Percentiles rank a stretch among this genome's conserved stretches.
phyloP scores from a whole-genome alignment of 495 filamentous ascomycete genomes.

The Neohortaea acidophila region DNA sequence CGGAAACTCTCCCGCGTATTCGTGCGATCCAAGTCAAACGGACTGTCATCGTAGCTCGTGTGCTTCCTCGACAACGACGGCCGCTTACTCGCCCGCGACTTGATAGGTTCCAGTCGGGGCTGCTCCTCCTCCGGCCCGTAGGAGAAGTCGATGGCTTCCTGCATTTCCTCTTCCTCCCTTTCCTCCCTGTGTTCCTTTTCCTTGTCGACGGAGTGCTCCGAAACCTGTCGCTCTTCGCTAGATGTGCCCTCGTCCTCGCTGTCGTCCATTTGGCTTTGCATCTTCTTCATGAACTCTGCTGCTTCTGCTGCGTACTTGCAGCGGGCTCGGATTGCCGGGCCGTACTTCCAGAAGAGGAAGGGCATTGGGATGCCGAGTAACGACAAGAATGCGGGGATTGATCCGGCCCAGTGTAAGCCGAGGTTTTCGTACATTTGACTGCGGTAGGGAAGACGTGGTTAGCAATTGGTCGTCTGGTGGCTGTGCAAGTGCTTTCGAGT shows the following conservation, averaged over 20 bases:
- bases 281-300: constrained; percentile 33
- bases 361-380: constrained; percentile 65
- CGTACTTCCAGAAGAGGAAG: constrained; percentile 68
- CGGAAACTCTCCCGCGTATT: constrained; percentile 27
- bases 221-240: constrained; percentile 1
- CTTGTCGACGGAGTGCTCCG: constrained; percentile 9
- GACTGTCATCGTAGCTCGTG: constrained; percentile 22
- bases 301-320: constrained; percentile 67
- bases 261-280: constrained; percentile 20
- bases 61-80: not conserved
- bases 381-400: constrained; percentile 58
- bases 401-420: constrained; percentile 68
- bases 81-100: constrained; percentile 15
- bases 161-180: constrained; percentile 17
- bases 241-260: not conserved
- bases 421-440: constrained; percentile 53
- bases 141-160: constrained; percentile 25
- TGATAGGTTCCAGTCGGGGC: constrained; percentile 22
- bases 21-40: constrained; percentile 28
- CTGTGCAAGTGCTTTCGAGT: too few relatives aligned
- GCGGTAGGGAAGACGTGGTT: too few relatives aligned
- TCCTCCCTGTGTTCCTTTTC: constrained; percentile 16
- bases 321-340: constrained; percentile 42
- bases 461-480: too few relatives aligned
- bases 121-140: constrained; percentile 15